A percentile compares a stretch with the other conserved stretches of the same genome.
These are phyloP conservation scores for Aspergillus mulundensis DNA, from an alignment of 495 filamentous ascomycete species.

Conservation along the genomic window DNA sequence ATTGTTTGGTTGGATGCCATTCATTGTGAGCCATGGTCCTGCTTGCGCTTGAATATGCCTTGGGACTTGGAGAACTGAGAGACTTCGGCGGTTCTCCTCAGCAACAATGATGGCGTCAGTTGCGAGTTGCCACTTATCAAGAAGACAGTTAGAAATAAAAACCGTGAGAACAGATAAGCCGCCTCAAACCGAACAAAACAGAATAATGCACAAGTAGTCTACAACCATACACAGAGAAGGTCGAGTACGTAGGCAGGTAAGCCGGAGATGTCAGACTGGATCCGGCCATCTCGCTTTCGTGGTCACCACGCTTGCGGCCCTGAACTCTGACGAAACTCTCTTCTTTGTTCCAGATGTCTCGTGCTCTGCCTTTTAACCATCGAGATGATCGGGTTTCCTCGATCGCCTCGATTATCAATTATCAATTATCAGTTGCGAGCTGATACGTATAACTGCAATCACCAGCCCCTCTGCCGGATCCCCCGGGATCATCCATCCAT, in stretches of 20 bases:
- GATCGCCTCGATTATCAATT: not conserved
- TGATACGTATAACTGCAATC: not conserved
- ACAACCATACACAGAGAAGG: no score
- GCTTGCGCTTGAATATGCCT: not conserved
- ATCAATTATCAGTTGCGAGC: not conserved
- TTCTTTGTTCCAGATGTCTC: not conserved
- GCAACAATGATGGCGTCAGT: not conserved
- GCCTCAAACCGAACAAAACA: not conserved
- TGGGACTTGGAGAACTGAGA: not conserved
- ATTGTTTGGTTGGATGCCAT: conserved; percentile 7
- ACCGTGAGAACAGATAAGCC: not conserved
- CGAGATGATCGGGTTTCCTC: not conserved
- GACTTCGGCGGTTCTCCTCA: not conserved
- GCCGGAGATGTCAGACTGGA: not conserved
- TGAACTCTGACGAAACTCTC: not conserved
- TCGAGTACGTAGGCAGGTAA: not conserved
- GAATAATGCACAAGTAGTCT: not conserved
- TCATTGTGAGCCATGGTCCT: not conserved
- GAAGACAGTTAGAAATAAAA: not conserved
- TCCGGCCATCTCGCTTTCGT: not conserved
- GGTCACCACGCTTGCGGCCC: conserved; percentile 8
- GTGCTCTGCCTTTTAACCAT: not conserved
- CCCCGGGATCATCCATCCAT: not conserved
- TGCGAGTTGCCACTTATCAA: not conserved
- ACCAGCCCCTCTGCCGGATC: not conserved